Evolutionary conservation across 225 moss, liverwort and hornwort species (phyloP).

Genomic region (Asterella californica): DNA sequence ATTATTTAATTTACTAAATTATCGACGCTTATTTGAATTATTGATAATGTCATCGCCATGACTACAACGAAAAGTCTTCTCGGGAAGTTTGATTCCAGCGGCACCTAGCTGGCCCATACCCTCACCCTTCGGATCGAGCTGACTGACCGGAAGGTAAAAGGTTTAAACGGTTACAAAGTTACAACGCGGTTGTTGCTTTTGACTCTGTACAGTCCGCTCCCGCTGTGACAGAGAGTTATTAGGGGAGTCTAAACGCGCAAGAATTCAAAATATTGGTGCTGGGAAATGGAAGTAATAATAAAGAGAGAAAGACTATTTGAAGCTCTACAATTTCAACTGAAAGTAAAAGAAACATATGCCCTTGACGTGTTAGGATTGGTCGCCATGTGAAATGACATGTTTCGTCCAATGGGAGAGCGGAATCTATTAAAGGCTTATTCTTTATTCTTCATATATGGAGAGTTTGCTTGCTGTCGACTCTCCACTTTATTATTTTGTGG

Average conservation of each 20-base stretch:
- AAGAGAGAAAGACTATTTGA: background rate
- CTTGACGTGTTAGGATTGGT: background rate
- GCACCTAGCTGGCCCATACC: background rate
- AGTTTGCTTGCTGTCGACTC: too few species aligned
- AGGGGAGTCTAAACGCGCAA: background rate
- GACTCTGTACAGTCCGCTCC: too few species aligned
- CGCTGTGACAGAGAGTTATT: background rate
- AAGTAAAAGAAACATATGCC: background rate
- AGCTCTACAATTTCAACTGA: background rate
- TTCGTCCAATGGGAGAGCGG: too few species aligned
- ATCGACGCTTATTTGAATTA: background rate
- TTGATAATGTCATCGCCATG: background rate
- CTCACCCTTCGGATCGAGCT: conserved; percentile 1
- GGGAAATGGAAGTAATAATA: background rate
- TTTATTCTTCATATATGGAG: too few species aligned
- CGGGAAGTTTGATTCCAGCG: background rate
- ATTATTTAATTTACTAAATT: too few species aligned
- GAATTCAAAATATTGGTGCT: background rate
- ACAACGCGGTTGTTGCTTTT: background rate
- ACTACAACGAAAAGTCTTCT: background rate
- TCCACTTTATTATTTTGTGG: too few species aligned
- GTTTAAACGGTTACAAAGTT: background rate
- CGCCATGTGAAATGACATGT: background rate
- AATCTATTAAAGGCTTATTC: too few species aligned
- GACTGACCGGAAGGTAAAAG: background rate